Evolutionary conservation across 1,284 basidiomycete species (phyloP).

Genomic region (Ganoderma resinaceum): DNA sequence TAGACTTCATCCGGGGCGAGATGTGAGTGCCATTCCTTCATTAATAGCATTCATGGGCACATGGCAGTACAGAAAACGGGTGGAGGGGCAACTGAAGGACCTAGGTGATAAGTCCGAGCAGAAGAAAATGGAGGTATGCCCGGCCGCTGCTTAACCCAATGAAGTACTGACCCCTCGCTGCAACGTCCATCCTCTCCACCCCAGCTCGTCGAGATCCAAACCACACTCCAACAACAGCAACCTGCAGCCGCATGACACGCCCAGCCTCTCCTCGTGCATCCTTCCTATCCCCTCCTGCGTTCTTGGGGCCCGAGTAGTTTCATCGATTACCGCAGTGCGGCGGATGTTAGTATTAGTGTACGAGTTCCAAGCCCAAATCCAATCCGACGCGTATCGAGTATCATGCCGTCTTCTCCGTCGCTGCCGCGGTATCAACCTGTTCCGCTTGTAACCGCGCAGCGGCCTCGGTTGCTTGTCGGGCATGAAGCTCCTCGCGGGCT

Average conservation of each 20-base stretch:
- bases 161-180: conserved; percentile 1
- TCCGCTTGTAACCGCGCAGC: conserved; percentile 6
- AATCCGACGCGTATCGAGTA: background rate
- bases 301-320: background rate
- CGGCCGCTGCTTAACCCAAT: background rate
- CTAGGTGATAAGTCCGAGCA: conserved; percentile 75
- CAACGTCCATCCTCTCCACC: conserved; percentile 2
- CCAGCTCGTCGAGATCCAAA: conserved; percentile 72
- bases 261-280: background rate
- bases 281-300: background rate
- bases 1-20: conserved; percentile 91
- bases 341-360: conserved; percentile 3
- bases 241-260: conserved; percentile 15
- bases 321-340: conserved; percentile 7
- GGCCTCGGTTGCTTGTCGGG: conserved; percentile 29
- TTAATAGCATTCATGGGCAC: conserved; percentile 2
- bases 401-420: background rate
- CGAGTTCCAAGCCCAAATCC: background rate
- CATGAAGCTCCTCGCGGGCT: conserved; percentile 53
- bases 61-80: conserved; percentile 66
- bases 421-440: background rate
- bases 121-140: conserved; percentile 80
- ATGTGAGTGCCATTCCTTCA: conserved; percentile 66
- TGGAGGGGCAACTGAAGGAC: conserved; percentile 83
- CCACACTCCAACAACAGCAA: conserved; percentile 55